Percentiles rank a stretch among this genome's conserved stretches.
phyloP scores from a whole-genome alignment of 2,329 filamentous ascomycete species.

The Ceratocystiopsis brevicomis region DNA sequence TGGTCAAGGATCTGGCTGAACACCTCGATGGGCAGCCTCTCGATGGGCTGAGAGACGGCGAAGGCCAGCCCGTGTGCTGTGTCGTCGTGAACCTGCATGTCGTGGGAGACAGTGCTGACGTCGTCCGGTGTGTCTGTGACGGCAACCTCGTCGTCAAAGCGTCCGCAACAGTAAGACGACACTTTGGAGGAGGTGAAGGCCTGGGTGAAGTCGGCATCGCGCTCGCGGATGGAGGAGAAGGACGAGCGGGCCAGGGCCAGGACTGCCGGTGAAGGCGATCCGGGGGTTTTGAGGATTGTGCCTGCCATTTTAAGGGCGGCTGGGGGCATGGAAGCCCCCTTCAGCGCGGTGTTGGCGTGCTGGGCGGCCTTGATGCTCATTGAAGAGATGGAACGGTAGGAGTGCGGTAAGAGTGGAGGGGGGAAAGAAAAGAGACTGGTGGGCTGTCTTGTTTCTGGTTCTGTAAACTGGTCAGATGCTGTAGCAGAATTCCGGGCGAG shows the following conservation, averaged over 20 bases:
- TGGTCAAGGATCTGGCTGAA: constrained; percentile 57
- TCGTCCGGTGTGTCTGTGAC: constrained; percentile 23
- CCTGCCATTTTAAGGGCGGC: background rate
- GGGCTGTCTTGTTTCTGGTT: no score
- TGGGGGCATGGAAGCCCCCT: constrained; percentile 4
- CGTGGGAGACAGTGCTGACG: background rate
- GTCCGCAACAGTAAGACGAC: constrained; percentile 29
- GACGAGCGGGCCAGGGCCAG: constrained; percentile 25
- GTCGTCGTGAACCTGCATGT: background rate
- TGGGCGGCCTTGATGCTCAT: no score
- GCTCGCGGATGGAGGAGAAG: constrained; percentile 43
- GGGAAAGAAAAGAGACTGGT: background rate
- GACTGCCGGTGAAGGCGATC: constrained; percentile 5
- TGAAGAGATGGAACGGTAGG: no score
- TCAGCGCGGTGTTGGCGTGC: background rate
- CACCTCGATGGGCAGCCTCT: constrained; percentile 51
- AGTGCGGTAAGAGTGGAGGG: no score
- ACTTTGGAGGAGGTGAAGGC: constrained; percentile 44
- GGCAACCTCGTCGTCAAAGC: constrained; percentile 24
- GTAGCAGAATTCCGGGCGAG: no score
- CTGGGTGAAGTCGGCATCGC: constrained; percentile 38
- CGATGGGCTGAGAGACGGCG: constrained; percentile 21
- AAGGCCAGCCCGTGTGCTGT: background rate
- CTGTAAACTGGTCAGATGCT: no score
- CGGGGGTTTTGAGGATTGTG: no score